Evolutionary conservation across 306 rosid species (phyloP), one percentile per base, ranked within the genome.

Genomic region (Urtica urens): DNA sequence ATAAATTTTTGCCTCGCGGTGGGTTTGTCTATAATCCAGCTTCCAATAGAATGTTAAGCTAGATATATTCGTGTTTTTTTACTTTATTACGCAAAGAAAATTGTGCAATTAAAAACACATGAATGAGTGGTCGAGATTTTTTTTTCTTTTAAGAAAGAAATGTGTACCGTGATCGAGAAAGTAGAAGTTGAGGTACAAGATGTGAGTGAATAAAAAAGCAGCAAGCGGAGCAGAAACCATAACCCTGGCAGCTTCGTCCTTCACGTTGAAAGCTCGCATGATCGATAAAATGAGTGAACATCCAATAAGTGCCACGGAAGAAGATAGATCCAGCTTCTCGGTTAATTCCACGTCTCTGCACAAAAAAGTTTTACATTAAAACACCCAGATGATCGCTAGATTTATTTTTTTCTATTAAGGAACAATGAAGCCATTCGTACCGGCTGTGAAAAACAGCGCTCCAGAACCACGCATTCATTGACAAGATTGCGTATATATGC

Each of bases 381-480:
- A n/a, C n/a, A n/a, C n/a, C n/a, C n/a, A n/a, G n/a, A n/a, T n/a
- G n/a, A n/a, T n/a, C n/a, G n/a, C n/a, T n/a, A n/a, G n/a, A n/a
- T n/a, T n/a, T n/a, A n/a, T n/a, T n/a, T n/a, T n/a, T n/a, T n/a
- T n/a, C n/a, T n/a, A n/a, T n/a, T 25, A 13, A 38, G 28, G 33
- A n/a, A n/a, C n/a, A n/a, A n/a, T n/a, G n/a, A n/a, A n/a, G n/a
- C n/a, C n/a, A n/a, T n/a, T n/a, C 90, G 79, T 71, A 85, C 99
- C 99, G 77, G 48, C 94, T 79, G 62, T 73, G 99, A 64, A 75
- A 90, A 61, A 78, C 92, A 51, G 87, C 85, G 65, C 84, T 81
- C 99, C 99, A 90, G 51, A 90, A 75, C 81, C 87, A 85, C 59
- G 92, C 56, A 68, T 85, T 90, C 99, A 90, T 81, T 8, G 95